Percentiles rank a stretch among this genome's conserved stretches.
Evolutionary conservation across 306 rosid species (phyloP).

Genomic region (Bauhinia variegata): DNA sequence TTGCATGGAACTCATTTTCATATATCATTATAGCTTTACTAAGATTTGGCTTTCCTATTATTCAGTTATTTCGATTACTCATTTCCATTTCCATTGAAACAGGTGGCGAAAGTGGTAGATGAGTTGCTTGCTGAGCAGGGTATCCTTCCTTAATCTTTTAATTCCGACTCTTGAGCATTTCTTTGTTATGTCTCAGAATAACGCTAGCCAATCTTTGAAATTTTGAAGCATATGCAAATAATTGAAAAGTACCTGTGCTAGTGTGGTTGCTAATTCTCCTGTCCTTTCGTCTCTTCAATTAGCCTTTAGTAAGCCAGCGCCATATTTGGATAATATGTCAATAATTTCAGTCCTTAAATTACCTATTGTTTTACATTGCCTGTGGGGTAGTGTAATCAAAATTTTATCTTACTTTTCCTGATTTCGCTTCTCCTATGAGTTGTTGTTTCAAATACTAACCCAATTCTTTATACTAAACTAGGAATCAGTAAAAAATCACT

Average conservation of each 20-base stretch:
- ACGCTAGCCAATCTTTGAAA: neutral
- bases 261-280: neutral
- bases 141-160: conserved; percentile 36
- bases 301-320: neutral
- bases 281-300: neutral
- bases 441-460: neutral
- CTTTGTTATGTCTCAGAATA: neutral
- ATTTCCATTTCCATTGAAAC: conserved; percentile 36
- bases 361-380: too few species aligned
- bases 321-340: too few species aligned
- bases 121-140: conserved; percentile 74
- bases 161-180: neutral
- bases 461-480: neutral
- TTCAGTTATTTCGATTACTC: conserved; percentile 16
- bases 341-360: too few species aligned
- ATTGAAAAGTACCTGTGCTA: neutral
- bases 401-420: too few species aligned
- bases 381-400: too few species aligned
- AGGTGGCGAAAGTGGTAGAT: conserved; percentile 78
- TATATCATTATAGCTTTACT: neutral
- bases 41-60: conserved; percentile 17
- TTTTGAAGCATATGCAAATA: neutral
- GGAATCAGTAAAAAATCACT: neutral
- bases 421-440: too few species aligned
- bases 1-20: conserved; percentile 22